A percentile compares a stretch with the other conserved stretches of the same genome.
These are phyloP conservation scores for Leucaena leucocephala DNA, from an alignment of 306 rosid genomes.

Conservation along the genomic window DNA sequence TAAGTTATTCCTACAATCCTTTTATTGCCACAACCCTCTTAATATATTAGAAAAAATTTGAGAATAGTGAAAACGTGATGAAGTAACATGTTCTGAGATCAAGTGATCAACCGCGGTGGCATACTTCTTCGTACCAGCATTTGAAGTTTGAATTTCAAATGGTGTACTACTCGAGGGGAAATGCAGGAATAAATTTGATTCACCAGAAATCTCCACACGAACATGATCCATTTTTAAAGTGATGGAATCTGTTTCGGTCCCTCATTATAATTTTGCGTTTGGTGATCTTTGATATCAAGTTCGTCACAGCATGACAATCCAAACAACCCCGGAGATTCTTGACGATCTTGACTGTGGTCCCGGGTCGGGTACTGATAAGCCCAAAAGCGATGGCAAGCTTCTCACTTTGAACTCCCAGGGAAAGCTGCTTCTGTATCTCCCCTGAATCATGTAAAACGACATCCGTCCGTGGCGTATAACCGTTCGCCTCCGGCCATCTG, in stretches of 20 bases:
- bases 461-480: constrained; percentile 65
- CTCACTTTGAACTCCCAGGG: constrained; percentile 82
- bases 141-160: too few species aligned
- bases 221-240: constrained; percentile 70
- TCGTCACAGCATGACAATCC: constrained; percentile 82
- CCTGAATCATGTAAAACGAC: constrained; percentile 70
- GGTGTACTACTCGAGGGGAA: too few species aligned
- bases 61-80: background rate
- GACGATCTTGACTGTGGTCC: constrained; percentile 67
- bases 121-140: too few species aligned
- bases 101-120: too few species aligned
- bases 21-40: background rate
- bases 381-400: constrained; percentile 87
- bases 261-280: constrained; percentile 70
- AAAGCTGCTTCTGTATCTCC: constrained; percentile 65
- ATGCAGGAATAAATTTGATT: constrained; percentile 12
- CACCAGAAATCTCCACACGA: constrained; percentile 85
- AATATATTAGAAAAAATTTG: background rate
- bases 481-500: constrained; percentile 59
- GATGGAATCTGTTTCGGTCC: constrained; percentile 81
- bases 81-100: background rate
- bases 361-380: constrained; percentile 67
- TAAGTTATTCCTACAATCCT: background rate
- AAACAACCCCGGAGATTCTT: constrained; percentile 75
- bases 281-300: constrained; percentile 68